phyloP scores from a whole-genome alignment of 2,329 filamentous ascomycete species.

The Plectosphaerella cucumerina region DNA sequence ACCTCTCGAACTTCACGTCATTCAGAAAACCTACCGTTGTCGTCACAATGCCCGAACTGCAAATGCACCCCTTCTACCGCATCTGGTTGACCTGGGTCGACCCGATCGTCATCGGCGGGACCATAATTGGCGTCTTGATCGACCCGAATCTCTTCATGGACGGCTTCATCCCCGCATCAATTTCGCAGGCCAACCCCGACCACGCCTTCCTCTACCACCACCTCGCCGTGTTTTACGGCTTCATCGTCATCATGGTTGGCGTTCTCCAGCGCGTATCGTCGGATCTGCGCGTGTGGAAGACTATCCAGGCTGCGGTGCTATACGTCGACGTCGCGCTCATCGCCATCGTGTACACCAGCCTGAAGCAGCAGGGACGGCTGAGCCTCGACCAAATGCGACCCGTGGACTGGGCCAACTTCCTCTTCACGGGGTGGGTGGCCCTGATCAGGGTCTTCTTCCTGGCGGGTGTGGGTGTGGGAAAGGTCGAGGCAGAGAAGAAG shows the following conservation, averaged over 20 bases:
- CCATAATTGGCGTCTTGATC: conserved; percentile 12
- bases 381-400: conserved; percentile 4
- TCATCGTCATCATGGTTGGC: conserved; percentile 11
- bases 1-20: too few relatives aligned
- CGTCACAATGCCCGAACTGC: too few relatives aligned
- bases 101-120: conserved; percentile 10
- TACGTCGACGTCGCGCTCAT: conserved; percentile 14
- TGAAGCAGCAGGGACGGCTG: conserved; percentile 12
- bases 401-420: conserved; percentile 15
- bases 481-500: not conserved
- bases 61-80: conserved; percentile 14
- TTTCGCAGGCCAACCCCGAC: conserved; percentile 12
- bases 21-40: too few relatives aligned
- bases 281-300: conserved; percentile 16
- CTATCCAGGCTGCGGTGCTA: conserved; percentile 11
- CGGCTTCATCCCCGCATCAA: conserved; percentile 10
- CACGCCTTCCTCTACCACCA: conserved; percentile 18
- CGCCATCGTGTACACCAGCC: conserved; percentile 10
- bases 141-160: conserved; percentile 13
- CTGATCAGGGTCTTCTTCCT: conserved; percentile 14
- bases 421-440: conserved; percentile 12
- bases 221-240: conserved; percentile 13
- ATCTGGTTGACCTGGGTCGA: conserved; percentile 19
- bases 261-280: conserved; percentile 9
- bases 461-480: conserved; percentile 9